phyloP scores from a whole-genome alignment of 306 rosid species.

The Trichosanthes truncata region DNA sequence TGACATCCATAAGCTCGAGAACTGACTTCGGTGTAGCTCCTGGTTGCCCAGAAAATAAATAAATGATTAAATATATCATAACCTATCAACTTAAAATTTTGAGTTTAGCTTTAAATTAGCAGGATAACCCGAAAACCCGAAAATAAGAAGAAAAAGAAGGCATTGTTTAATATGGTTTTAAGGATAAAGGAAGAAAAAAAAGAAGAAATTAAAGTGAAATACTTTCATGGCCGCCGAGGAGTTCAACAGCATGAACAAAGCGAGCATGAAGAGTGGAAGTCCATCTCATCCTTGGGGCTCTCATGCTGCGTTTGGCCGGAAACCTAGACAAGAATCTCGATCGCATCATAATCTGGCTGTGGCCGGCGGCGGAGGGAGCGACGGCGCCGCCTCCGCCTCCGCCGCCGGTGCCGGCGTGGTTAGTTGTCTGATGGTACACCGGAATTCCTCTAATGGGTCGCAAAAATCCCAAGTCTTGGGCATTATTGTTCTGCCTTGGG shows the following conservation, averaged over 20 bases:
- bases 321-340: slow-evolving; percentile 77
- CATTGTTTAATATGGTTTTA: not conserved
- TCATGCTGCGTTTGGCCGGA: slow-evolving; percentile 85
- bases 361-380: slow-evolving; percentile 19
- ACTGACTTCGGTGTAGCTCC: slow-evolving; percentile 99
- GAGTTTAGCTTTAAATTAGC: not conserved
- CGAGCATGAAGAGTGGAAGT: slow-evolving; percentile 94
- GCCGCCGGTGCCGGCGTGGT: slow-evolving; percentile 9
- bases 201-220: not conserved
- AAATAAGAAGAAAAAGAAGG: not conserved
- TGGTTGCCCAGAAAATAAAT: not conserved
- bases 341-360: slow-evolving; percentile 41
- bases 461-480: slow-evolving; percentile 48
- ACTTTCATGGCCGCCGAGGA: slow-evolving; percentile 99
- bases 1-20: slow-evolving; percentile 99
- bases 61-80: not conserved
- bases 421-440: slow-evolving; percentile 53
- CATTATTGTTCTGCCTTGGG: slow-evolving; percentile 41
- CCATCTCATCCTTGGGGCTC: slow-evolving; percentile 99
- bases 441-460: slow-evolving; percentile 97
- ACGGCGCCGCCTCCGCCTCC: slow-evolving; percentile 17
- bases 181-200: not conserved
- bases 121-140: not conserved
- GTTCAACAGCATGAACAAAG: slow-evolving; percentile 95
- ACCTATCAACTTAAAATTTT: not conserved